Evolutionary conservation across 2,329 filamentous ascomycete genomes (phyloP), one percentile per base, ranked within the genome.

Genomic region (Fusarium paranaense): DNA sequence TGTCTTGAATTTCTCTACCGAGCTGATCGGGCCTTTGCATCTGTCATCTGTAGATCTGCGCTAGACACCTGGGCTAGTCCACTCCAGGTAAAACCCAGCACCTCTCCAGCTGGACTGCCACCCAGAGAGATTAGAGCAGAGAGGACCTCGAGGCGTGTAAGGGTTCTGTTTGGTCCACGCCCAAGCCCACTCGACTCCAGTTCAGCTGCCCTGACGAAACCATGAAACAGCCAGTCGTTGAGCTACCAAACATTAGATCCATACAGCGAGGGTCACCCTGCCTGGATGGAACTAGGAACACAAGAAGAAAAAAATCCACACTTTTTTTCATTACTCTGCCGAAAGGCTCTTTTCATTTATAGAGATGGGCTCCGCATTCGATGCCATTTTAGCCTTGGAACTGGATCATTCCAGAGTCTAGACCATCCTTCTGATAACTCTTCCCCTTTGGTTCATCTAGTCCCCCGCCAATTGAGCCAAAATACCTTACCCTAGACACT

Each of bases 21-120:
- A 63, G 33, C 30, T 37, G 64, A n/a, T 62, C 52, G 71, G 58
- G 63, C 27, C 58, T 70, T 52, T 59, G 45, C 38, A 67, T 33
- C 69, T 70, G 62, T 70, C 65, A 67, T 64, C 60, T 30, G 56
- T 32, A 37, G 72, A 73, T 74, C 60, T 62, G 33, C 72, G 61
- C 54, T 73, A 74, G 52, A 67, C 32, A 33, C 32, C n/a, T 9
- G 20, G 60, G 50, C 66, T 70, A 74, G 54, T 32, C 66, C 66
- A 37, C 45, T 71, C 57, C 27, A 60, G 72, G 72, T 66, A 75
- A 72, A 74, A 71, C 64, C 54, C 40, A 65, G 45, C 33, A 32
- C 57, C 37, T 61, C 50, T 16, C 18, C 30, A 52, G 30, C 60
- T 61, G 56, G 13, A 37, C 59, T 69, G 30, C 60, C 60, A 27